Conservation (phyloP, 1,284 basidiomycete species). For the Ustilago bromivora region DNA sequence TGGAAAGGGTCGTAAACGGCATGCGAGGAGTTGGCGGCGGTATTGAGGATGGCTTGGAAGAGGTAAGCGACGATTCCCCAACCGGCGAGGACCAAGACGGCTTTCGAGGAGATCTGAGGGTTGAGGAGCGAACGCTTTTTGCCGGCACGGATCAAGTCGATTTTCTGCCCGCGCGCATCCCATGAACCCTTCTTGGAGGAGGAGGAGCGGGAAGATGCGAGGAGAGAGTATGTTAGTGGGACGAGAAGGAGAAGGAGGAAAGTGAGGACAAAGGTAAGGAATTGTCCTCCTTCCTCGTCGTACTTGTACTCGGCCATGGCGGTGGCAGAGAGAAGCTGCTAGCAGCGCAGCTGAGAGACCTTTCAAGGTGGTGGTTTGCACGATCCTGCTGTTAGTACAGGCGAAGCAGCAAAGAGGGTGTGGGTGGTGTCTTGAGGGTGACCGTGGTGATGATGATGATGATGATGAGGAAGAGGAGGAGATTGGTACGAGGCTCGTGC, state of each 20-base stretch:
- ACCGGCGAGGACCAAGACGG: constrained; percentile 74
- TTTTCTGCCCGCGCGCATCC: constrained; percentile 64
- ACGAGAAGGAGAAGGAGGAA: constrained; percentile 65
- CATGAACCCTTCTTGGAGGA: constrained; percentile 56
- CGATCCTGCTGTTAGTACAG: not conserved
- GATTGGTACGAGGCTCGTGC: constrained; percentile 7
- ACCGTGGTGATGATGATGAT: not conserved
- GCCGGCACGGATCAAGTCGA: constrained; percentile 42
- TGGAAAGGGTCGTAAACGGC: constrained; percentile 88
- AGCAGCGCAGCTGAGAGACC: not conserved
- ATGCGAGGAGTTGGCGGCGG: constrained; percentile 71
- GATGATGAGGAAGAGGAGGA: constrained; percentile 2
- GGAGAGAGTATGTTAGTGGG: constrained; percentile 63
- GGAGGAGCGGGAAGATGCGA: constrained; percentile 32
- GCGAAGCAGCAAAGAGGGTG: not conserved
- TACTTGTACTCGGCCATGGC: constrained; percentile 69
- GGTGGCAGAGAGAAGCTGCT: not conserved
- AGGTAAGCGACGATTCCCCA: constrained; percentile 82
- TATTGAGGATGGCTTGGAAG: constrained; percentile 75
- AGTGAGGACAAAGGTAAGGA: constrained; percentile 68
- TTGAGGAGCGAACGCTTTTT: constrained; percentile 53
- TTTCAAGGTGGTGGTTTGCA: not conserved
- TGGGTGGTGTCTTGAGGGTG: not conserved
- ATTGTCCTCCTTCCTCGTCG: constrained; percentile 69
- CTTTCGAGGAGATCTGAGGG: constrained; percentile 50